Conservation (phyloP, 2,329 filamentous ascomycete species). For the Ceratocystiopsis minuta region DNA sequence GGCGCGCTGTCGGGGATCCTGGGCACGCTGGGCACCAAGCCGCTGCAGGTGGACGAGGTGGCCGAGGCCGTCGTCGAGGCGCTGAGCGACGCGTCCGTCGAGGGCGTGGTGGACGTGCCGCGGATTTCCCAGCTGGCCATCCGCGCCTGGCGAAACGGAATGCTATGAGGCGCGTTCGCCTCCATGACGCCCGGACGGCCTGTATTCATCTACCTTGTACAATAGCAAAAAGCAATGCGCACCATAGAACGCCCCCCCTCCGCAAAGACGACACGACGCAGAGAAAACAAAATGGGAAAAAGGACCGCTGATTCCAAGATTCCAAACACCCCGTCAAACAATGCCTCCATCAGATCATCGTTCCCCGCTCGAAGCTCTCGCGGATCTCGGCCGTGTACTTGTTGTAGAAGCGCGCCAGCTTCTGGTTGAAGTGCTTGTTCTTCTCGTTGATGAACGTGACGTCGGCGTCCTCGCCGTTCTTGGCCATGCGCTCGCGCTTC, state of each 20-base stretch:
- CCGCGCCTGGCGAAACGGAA: slow-evolving; percentile 73
- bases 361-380: slow-evolving; percentile 93
- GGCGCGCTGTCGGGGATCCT: slow-evolving; percentile 60
- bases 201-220: neutral
- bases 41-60: slow-evolving; percentile 70
- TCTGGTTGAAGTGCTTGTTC: slow-evolving; percentile 99
- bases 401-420: slow-evolving; percentile 89
- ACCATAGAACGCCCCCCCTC: neutral
- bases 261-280: neutral
- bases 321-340: too few relatives aligned
- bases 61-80: slow-evolving; percentile 83
- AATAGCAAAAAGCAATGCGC: neutral
- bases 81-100: slow-evolving; percentile 52
- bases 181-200: too few relatives aligned
- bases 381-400: slow-evolving; percentile 95
- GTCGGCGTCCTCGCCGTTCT: slow-evolving; percentile 71
- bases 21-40: slow-evolving; percentile 70
- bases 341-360: slow-evolving; percentile 52
- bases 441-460: slow-evolving; percentile 99
- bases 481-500: slow-evolving; percentile 57
- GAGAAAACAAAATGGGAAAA: neutral
- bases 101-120: slow-evolving; percentile 58
- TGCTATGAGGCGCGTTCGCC: slow-evolving; percentile 41
- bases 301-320: neutral
- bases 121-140: slow-evolving; percentile 68